These are phyloP conservation scores for Noccaea bulbosa DNA, from an alignment of 345 rosid genomes.

Conservation along the genomic window DNA sequence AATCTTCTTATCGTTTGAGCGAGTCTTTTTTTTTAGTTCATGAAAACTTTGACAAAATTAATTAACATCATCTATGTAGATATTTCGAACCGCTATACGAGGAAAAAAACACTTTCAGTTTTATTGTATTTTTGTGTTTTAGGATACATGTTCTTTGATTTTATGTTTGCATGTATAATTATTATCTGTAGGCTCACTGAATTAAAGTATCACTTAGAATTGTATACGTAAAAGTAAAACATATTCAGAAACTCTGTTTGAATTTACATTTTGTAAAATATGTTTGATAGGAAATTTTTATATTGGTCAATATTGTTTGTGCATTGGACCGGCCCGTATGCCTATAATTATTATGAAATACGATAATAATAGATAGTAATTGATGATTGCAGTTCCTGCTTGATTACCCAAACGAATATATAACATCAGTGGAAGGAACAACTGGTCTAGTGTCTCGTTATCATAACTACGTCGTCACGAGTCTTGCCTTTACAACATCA, in stretches of 20 bases:
- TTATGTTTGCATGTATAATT: not conserved
- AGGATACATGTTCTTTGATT: not conserved
- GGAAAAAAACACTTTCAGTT: not conserved
- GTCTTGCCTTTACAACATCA: conserved; percentile 10
- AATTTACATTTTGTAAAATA: no score
- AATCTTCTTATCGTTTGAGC: no score
- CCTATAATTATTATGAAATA: no score
- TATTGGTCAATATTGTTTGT: no score
- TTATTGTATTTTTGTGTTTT: not conserved
- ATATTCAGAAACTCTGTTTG: no score
- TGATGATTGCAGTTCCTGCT: conserved; percentile 14
- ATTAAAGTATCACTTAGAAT: no score
- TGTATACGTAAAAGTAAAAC: not conserved
- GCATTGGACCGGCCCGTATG: no score
- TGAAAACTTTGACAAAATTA: no score
- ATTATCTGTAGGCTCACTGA: not conserved
- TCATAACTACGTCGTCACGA: not conserved
- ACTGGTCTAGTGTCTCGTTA: not conserved
- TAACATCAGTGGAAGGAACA: conserved; percentile 15
- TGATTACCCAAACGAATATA: not conserved
- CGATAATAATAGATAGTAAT: not conserved
- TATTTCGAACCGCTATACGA: not conserved
- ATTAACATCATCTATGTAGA: not conserved
- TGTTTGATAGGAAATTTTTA: no score
- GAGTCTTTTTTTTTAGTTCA: no score